phyloP scores from a whole-genome alignment of 2,329 filamentous ascomycete species.

The Apiospora marii region DNA sequence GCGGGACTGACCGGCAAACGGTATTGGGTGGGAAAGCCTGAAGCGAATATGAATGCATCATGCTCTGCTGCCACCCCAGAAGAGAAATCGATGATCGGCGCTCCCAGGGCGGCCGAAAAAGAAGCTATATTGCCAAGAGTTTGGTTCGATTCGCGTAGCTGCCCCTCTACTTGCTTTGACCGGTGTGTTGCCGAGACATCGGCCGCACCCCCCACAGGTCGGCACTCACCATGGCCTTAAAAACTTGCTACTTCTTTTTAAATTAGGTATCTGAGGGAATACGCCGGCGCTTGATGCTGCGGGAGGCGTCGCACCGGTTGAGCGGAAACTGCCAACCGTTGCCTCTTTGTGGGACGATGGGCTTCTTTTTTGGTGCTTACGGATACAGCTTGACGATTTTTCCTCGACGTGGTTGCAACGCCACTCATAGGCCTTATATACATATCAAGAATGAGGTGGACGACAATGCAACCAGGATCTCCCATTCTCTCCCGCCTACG shows the following conservation, averaged over 20 bases:
- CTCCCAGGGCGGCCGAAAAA: conserved; percentile 1
- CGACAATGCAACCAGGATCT: background rate
- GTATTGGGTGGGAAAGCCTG: background rate
- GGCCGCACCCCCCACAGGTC: background rate
- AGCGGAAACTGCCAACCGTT: conserved; percentile 10
- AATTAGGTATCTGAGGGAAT: background rate
- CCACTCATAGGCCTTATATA: background rate
- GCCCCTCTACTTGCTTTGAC: background rate
- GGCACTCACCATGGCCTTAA: background rate
- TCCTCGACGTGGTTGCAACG: background rate
- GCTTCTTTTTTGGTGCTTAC: background rate
- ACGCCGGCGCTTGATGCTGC: background rate
- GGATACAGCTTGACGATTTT: background rate
- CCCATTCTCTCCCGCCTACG: too few relatives aligned
- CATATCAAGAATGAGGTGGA: background rate
- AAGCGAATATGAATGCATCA: background rate
- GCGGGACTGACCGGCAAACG: background rate
- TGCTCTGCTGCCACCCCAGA: background rate
- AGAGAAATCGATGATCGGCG: conserved; percentile 4
- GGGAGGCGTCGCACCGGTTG: conserved; percentile 3
- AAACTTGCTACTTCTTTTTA: background rate
- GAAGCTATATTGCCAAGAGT: conserved; percentile 14
- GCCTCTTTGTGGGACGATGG: background rate
- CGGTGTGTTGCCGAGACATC: conserved; percentile 3
- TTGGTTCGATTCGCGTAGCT: background rate